phyloP scores from a whole-genome alignment of 2,329 filamentous ascomycete species.

The Fusarium sp. region DNA sequence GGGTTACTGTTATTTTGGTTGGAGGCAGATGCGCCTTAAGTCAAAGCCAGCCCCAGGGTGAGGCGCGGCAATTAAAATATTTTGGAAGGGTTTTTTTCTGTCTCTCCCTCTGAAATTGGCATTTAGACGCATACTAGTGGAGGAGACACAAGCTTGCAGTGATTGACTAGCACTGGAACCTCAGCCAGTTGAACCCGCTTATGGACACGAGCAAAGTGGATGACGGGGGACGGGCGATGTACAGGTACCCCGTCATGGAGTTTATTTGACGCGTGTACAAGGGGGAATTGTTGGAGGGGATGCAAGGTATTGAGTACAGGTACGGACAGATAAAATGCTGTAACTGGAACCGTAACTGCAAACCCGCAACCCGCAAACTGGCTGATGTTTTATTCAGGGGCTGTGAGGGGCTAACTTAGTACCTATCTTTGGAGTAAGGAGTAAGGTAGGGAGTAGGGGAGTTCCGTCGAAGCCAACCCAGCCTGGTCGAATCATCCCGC shows the following conservation, averaged over 20 bases:
- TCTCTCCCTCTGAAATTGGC: conserved; percentile 48
- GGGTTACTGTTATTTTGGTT: conserved; percentile 30
- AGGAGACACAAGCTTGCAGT: conserved; percentile 15
- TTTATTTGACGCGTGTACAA: conserved; percentile 47
- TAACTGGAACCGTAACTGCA: conserved; percentile 6
- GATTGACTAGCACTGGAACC: conserved; percentile 18
- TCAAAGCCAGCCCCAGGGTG: conserved; percentile 28
- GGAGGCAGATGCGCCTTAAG: neutral
- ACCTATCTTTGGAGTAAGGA: conserved; percentile 1
- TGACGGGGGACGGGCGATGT: conserved; percentile 14
- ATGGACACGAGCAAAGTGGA: conserved; percentile 37
- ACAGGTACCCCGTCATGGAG: conserved; percentile 34
- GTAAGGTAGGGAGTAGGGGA: conserved; percentile 3
- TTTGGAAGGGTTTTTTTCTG: conserved; percentile 43
- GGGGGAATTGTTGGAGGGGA: conserved; percentile 27
- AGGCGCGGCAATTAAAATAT: conserved; percentile 53
- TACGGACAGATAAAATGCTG: conserved; percentile 10
- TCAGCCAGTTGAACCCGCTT: conserved; percentile 26
- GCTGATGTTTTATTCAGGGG: conserved; percentile 47
- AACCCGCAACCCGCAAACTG: conserved; percentile 2
- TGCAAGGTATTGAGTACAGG: conserved; percentile 37
- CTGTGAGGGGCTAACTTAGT: neutral
- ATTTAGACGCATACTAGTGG: conserved; percentile 39
- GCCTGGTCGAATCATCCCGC: conserved; percentile 52
- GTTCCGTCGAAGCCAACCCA: conserved; percentile 19